These are phyloP conservation scores for Pseudogymnoascus sp. DNA, from an alignment of 2,329 filamentous ascomycete genomes.

Conservation along the genomic window DNA sequence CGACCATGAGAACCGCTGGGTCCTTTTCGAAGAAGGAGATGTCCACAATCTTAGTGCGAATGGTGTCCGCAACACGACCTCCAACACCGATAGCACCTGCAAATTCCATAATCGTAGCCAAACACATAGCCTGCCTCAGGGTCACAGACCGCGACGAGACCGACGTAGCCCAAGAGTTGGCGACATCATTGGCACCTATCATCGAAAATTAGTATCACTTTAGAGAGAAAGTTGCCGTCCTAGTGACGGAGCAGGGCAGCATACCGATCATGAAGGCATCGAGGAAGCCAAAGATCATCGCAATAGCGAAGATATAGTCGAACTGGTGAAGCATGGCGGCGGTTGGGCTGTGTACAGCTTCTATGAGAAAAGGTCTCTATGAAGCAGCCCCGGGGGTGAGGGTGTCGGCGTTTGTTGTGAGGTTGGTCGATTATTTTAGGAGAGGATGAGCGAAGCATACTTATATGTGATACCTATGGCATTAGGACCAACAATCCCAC, in stretches of 20 bases:
- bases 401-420: neutral
- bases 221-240: neutral
- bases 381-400: neutral
- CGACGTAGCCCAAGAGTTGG: slow-evolving; percentile 67
- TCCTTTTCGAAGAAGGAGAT: slow-evolving; percentile 37
- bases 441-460: neutral
- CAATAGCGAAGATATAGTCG: slow-evolving; percentile 55
- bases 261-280: slow-evolving; percentile 39
- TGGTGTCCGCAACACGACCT: slow-evolving; percentile 51
- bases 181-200: slow-evolving; percentile 49
- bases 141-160: slow-evolving; percentile 60
- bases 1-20: slow-evolving; percentile 48
- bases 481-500: neutral
- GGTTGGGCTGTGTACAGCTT: neutral
- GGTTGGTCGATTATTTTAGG: neutral
- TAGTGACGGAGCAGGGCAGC: neutral
- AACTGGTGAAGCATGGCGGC: slow-evolving; percentile 39
- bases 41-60: slow-evolving; percentile 50
- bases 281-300: slow-evolving; percentile 55
- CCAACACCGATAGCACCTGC: slow-evolving; percentile 50
- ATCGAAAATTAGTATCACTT: slow-evolving; percentile 14
- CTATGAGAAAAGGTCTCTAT: neutral
- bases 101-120: slow-evolving; percentile 53
- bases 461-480: neutral
- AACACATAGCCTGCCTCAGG: slow-evolving; percentile 50